A percentile compares a stretch with the other conserved stretches of the same genome.
Conservation (phyloP, 148 eudicot genomes). For the Diospyros kaki region DNA sequence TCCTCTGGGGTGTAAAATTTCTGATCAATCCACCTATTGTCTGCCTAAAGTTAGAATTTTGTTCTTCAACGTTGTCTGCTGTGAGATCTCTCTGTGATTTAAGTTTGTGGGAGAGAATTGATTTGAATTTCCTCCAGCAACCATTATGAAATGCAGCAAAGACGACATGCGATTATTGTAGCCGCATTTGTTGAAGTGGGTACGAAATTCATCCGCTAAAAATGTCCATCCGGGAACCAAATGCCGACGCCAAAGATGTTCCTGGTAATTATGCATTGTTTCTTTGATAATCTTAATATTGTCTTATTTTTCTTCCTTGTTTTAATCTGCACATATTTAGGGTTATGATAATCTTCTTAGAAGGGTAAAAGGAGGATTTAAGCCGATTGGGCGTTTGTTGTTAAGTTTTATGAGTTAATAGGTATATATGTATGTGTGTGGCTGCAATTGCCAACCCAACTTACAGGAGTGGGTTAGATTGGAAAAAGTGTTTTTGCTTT, state of each 20-base stretch:
- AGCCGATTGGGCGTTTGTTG: neutral
- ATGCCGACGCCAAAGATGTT: neutral
- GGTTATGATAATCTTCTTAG: neutral
- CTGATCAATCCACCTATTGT: too few species aligned
- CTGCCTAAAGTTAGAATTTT: too few species aligned
- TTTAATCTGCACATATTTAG: neutral
- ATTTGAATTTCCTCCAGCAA: too few species aligned
- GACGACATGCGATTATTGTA: too few species aligned
- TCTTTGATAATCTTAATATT: neutral
- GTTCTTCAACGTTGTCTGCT: too few species aligned
- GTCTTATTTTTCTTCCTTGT: neutral
- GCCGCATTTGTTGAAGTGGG: neutral
- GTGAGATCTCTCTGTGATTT: too few species aligned
- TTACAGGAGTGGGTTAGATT: too few species aligned
- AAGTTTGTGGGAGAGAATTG: too few species aligned
- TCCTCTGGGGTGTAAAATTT: too few species aligned
- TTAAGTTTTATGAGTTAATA: neutral
- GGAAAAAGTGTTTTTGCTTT: too few species aligned
- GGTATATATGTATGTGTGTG: neutral
- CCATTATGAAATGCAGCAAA: too few species aligned
- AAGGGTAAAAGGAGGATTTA: neutral
- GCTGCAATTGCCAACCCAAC: too few species aligned
- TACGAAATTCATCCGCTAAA: constrained; percentile 1
- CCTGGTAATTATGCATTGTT: constrained; percentile 2
- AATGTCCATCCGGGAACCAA: constrained; percentile 5